Evolutionary conservation across 1,139 yeast species (phyloP), one percentile per base, ranked within the genome.

Genomic region (Yamadazyma epiphylla): DNA sequence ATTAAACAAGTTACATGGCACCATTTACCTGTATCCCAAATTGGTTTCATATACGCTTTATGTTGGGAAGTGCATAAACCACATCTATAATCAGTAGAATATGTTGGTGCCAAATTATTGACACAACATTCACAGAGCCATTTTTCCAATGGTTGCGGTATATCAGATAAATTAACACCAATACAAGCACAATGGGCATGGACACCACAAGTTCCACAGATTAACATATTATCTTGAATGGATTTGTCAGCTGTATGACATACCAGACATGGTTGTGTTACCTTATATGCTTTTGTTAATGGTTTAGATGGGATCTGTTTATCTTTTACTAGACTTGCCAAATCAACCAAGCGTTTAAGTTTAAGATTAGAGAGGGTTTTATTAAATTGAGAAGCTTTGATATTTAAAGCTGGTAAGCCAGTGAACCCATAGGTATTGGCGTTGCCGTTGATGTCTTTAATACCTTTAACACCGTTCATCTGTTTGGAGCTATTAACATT

Each of bases 41-140:
- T 78, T n/a, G 87, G 71, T 46, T 84, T 85, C 44, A 88, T 55
- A 25, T 78, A 87, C 41, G 83, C 91, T 0, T 74, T 80, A 28
- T 70, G 59, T 0, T 76, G 70, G 24, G 75, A 69, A 52, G 7
- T 10, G 10, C 96, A 89, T 19, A 88, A 49, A 10, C 66, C 60
- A 51, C 97, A 89, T 2, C 70, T 55, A 48, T 85, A 83, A 12
- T 67, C 60, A 0, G 81, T 70, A 10, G 80, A 71, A 20, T 69
- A 63, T 5, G 68, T 46, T 0, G 94, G 91, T 36, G 74, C 70
- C 31, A 77, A 51, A 32, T 80, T 82, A 47, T 88, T 88, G 3
- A 77, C 61, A 49, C 97, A 89, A 3, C 80, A 70, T 46, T 87
- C 96, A 58, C 97, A 89, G 20, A 71, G 55, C 97, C 97, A 89